phyloP scores from a whole-genome alignment of 768 basidiomycete species.

The Coprinellus micaceus region DNA sequence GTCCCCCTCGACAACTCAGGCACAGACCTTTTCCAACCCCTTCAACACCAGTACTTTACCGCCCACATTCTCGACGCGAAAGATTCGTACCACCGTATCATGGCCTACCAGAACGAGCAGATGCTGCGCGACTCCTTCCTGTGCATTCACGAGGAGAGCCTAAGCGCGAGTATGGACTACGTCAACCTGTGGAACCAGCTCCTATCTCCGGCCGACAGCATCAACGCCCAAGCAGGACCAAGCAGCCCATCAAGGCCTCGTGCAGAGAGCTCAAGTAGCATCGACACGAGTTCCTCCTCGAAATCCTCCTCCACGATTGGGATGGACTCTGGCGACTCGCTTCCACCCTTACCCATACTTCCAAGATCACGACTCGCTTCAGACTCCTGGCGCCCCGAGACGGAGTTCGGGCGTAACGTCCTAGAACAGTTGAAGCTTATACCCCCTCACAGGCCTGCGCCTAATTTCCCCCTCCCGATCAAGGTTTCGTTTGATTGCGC shows the following conservation, averaged over 20 bases:
- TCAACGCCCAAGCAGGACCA: background rate
- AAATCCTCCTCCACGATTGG: background rate
- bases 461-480: background rate
- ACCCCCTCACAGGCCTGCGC: background rate
- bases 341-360: background rate
- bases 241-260: background rate
- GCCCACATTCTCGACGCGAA: constrained; percentile 7
- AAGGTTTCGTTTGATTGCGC: constrained; percentile 9
- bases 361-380: background rate
- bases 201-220: background rate
- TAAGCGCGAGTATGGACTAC: constrained; percentile 10
- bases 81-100: constrained; percentile 7
- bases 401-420: background rate
- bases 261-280: background rate
- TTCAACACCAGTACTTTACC: background rate
- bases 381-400: constrained; percentile 5
- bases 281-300: background rate
- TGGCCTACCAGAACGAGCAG: constrained; percentile 10
- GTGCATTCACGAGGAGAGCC: constrained; percentile 7
- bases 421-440: constrained; percentile 7
- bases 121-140: constrained; percentile 11
- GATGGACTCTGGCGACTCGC: background rate
- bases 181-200: constrained; percentile 10
- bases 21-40: background rate
- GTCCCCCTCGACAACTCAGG: constrained; percentile 3